These are phyloP conservation scores for Candida pseudoglaebosa DNA, from an alignment of 805 yeast species.

Conservation along the genomic window DNA sequence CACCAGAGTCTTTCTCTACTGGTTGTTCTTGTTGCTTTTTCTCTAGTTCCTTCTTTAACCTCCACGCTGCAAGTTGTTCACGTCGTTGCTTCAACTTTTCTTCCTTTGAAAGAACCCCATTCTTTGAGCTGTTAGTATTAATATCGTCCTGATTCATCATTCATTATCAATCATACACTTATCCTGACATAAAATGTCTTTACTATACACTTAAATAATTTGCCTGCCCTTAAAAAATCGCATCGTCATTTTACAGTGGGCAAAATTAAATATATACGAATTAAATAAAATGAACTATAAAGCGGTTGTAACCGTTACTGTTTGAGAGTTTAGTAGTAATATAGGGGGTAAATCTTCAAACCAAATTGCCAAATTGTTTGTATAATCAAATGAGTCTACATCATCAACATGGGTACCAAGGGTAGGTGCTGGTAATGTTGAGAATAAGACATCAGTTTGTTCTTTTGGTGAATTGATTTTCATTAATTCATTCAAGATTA, in stretches of 20 bases:
- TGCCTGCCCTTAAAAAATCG: neutral
- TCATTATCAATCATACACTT: conserved; percentile 2
- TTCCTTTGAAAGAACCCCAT: conserved; percentile 18
- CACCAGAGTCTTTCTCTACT: neutral
- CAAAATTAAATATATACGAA: neutral
- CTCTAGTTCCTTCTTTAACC: conserved; percentile 45
- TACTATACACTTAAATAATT: neutral
- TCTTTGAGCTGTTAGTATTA: conserved; percentile 12
- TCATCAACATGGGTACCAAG: conserved; percentile 75
- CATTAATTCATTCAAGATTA: conserved; percentile 87
- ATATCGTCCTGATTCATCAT: conserved; percentile 4
- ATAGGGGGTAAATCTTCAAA: conserved; percentile 79
- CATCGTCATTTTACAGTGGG: neutral
- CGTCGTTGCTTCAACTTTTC: conserved; percentile 41
- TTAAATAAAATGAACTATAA: conserved; percentile 34
- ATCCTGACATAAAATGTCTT: neutral
- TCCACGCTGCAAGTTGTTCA: conserved; percentile 59
- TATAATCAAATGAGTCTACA: conserved; percentile 67
- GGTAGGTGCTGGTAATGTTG: conserved; percentile 87
- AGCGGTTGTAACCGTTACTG: conserved; percentile 95
- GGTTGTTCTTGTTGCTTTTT: conserved; percentile 12
- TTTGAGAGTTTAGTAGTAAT: conserved; percentile 80
- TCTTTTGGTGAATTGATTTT: conserved; percentile 47
- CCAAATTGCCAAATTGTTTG: conserved; percentile 75
- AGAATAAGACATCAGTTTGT: conserved; percentile 68